These are phyloP conservation scores for Hansfordia pulvinata DNA, from an alignment of 2,329 filamentous ascomycete genomes.

Conservation along the genomic window DNA sequence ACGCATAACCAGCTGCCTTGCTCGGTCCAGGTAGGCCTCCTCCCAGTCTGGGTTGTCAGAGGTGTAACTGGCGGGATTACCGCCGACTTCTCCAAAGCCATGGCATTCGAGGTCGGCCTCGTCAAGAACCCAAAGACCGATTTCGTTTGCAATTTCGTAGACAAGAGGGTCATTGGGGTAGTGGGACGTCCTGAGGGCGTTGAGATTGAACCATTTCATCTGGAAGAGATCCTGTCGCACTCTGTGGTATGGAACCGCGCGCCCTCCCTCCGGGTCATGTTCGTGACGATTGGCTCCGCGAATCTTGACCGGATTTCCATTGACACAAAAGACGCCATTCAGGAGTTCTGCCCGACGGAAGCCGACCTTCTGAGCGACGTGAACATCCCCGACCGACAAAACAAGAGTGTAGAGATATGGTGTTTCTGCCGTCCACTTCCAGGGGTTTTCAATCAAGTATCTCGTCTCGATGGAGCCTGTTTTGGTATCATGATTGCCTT, in stretches of 20 bases:
- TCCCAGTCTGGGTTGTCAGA: conserved; percentile 48
- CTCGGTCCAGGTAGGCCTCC: conserved; percentile 54
- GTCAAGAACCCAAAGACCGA: conserved; percentile 51
- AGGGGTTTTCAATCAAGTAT: conserved; percentile 28
- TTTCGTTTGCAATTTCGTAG: conserved; percentile 47
- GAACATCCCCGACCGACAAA: conserved; percentile 21
- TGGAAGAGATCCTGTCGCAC: conserved; percentile 45
- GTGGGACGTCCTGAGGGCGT: conserved; percentile 55
- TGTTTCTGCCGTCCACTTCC: conserved; percentile 58
- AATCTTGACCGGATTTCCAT: conserved; percentile 50
- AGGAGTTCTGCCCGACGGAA: conserved; percentile 50
- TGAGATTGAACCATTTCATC: conserved; percentile 60
- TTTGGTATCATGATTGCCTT: conserved; percentile 10
- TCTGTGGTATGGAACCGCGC: conserved; percentile 47
- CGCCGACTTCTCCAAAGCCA: conserved; percentile 28
- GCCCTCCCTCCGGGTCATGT: conserved; percentile 48
- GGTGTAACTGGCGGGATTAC: conserved; percentile 32
- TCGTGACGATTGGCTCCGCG: conserved; percentile 61
- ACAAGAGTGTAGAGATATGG: conserved; percentile 45
- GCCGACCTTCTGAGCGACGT: conserved; percentile 41
- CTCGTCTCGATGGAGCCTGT: conserved; percentile 25
- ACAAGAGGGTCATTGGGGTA: conserved; percentile 48
- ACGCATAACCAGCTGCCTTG: conserved; percentile 47
- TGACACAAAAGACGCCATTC: conserved; percentile 48
- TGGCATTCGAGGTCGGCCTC: conserved; percentile 42